These are phyloP conservation scores for Xanthoceras sorbifolium DNA, from an alignment of 345 rosid species.

Conservation along the genomic window DNA sequence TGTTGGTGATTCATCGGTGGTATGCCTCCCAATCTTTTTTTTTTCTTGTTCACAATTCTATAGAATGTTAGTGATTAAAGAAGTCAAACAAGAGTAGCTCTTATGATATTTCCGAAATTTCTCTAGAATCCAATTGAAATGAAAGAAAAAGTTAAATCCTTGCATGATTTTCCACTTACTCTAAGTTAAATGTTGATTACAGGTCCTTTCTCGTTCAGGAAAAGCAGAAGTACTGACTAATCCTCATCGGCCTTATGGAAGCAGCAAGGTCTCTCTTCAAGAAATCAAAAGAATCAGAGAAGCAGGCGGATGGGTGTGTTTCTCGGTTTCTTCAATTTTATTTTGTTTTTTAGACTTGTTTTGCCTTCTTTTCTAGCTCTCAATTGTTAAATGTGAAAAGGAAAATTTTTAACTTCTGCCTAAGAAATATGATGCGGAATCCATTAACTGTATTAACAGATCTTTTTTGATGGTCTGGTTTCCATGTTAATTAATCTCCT, in stretches of 20 bases:
- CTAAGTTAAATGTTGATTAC: conserved; percentile 17
- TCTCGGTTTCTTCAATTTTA: conserved; percentile 46
- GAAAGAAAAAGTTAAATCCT: background rate
- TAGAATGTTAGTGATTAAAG: no score
- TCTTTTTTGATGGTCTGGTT: background rate
- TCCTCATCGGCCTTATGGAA: conserved; percentile 93
- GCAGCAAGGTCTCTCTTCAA: conserved; percentile 57
- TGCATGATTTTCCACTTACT: background rate
- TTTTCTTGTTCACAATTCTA: background rate
- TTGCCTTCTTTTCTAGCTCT: background rate
- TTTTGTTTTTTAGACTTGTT: conserved; percentile 1
- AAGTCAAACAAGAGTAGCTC: background rate
- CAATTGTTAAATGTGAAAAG: background rate
- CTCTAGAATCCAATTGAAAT: background rate
- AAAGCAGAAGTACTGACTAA: conserved; percentile 63
- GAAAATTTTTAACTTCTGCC: background rate
- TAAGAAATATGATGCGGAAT: background rate
- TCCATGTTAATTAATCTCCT: background rate
- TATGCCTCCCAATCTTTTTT: conserved; percentile 26
- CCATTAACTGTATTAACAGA: background rate
- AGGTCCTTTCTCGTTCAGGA: conserved; percentile 90
- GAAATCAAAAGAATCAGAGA: conserved; percentile 91
- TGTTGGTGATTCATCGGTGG: conserved; percentile 87
- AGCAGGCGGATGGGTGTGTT: conserved; percentile 99
- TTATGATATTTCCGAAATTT: background rate